Percentiles rank a stretch among this genome's conserved stretches.
phyloP scores from a whole-genome alignment of 176 grass and related monocot species.

The Eremochloa ophiuroides region DNA sequence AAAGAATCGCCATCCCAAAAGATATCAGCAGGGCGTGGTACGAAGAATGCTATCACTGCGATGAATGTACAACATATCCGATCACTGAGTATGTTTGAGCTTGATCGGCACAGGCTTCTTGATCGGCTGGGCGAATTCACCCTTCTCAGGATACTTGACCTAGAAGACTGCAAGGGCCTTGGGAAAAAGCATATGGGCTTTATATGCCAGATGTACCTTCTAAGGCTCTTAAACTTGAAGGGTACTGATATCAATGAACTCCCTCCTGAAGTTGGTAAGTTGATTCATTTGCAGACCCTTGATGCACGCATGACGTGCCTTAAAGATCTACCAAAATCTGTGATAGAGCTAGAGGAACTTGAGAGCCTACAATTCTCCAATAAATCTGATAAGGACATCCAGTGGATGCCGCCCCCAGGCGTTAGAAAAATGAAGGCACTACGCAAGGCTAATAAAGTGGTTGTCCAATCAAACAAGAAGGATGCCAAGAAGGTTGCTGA shows the following conservation, averaged over 20 bases:
- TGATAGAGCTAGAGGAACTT: not conserved
- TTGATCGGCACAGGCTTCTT: not conserved
- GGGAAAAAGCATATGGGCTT: not conserved
- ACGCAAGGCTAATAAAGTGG: no score
- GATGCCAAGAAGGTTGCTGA: no score
- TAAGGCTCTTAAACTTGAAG: conserved; percentile 3
- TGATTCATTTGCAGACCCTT: not conserved
- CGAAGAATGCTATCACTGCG: not conserved
- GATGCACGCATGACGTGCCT: not conserved
- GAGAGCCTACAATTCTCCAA: not conserved
- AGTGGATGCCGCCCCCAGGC: not conserved
- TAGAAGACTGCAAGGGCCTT: not conserved
- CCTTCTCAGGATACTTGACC: not conserved
- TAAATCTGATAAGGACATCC: not conserved
- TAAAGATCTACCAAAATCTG: not conserved
- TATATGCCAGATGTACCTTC: not conserved
- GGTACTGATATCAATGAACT: not conserved
- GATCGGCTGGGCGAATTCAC: not conserved
- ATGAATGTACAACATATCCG: not conserved
- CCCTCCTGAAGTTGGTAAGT: not conserved
- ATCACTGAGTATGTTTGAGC: not conserved
- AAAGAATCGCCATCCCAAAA: not conserved
- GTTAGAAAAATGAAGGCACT: no score
- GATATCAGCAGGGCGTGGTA: no score
- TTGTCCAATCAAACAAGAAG: no score